phyloP scores from a whole-genome alignment of 1,139 yeast species.

The Pichia sp. region DNA sequence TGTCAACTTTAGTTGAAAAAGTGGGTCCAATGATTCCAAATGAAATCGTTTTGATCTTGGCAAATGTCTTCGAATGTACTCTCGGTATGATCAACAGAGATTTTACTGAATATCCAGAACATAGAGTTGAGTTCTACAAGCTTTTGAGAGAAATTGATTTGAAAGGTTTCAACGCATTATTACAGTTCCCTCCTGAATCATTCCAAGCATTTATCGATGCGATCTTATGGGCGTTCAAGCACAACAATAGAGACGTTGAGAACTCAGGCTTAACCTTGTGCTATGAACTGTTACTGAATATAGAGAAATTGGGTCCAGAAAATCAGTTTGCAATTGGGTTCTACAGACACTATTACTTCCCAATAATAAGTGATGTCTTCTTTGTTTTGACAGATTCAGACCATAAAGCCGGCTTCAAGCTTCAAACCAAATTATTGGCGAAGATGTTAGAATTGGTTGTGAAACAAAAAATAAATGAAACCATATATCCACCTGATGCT shows the following conservation, averaged over 20 bases:
- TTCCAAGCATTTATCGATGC: slow-evolving; percentile 90
- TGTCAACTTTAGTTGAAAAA: slow-evolving; percentile 82
- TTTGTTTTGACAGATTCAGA: slow-evolving; percentile 94
- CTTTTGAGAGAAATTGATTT: slow-evolving; percentile 80
- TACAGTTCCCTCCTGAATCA: slow-evolving; percentile 87
- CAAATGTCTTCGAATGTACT: slow-evolving; percentile 91
- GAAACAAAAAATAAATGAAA: slow-evolving; percentile 65
- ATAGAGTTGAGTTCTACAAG: slow-evolving; percentile 92
- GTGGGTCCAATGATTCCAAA: slow-evolving; percentile 89
- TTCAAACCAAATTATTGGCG: slow-evolving; percentile 81
- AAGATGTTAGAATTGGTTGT: slow-evolving; percentile 82
- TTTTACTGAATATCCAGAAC: slow-evolving; percentile 95
- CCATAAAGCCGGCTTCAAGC: slow-evolving; percentile 92
- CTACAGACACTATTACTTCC: slow-evolving; percentile 83
- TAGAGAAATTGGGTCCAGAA: slow-evolving; percentile 64
- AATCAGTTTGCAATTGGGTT: slow-evolving; percentile 81
- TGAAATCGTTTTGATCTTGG: slow-evolving; percentile 81
- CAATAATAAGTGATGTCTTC: slow-evolving; percentile 86
- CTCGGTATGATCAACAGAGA: slow-evolving; percentile 93
- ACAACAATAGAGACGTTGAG: slow-evolving; percentile 93
- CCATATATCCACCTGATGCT: slow-evolving; percentile 65
- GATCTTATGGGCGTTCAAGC: slow-evolving; percentile 96
- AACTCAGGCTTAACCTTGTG: slow-evolving; percentile 82
- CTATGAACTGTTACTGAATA: slow-evolving; percentile 76
- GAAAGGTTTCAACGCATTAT: slow-evolving; percentile 79